Percentiles rank a stretch among this genome's conserved stretches.
Evolutionary conservation across 1,284 basidiomycete species (phyloP).

Genomic region (Leccinum subrobustum): DNA sequence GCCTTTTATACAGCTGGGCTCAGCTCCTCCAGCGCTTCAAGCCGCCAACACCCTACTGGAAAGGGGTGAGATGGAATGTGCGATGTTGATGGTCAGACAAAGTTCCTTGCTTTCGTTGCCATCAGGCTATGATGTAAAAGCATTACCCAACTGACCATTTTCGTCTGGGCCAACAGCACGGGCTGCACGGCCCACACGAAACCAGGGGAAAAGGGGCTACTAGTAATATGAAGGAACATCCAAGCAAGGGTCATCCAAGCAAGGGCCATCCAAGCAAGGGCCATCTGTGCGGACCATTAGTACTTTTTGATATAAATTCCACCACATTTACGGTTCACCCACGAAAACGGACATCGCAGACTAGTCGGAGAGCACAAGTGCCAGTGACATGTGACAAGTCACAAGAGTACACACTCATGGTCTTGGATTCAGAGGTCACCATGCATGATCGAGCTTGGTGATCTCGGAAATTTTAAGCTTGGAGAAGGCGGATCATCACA

Average conservation of each 20-base stretch:
- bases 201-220: not conserved
- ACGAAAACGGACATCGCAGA: not conserved
- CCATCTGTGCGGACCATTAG: not conserved
- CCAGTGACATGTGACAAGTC: no score
- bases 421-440: no score
- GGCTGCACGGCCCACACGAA: not conserved
- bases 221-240: not conserved
- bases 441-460: no score
- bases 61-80: not conserved
- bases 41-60: not conserved
- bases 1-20: not conserved
- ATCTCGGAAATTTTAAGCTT: no score
- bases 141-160: not conserved
- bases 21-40: not conserved
- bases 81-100: no score
- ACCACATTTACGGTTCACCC: not conserved
- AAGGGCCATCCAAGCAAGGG: not conserved
- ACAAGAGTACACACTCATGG: no score
- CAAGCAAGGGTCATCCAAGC: no score
- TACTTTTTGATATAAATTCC: not conserved
- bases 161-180: not conserved
- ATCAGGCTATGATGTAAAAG: not conserved
- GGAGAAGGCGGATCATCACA: no score
- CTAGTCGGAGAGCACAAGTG: no score
- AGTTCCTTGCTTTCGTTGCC: no score